Evolutionary conservation across 306 rosid genomes (phyloP).

Genomic region (Arachis hypogaea): DNA sequence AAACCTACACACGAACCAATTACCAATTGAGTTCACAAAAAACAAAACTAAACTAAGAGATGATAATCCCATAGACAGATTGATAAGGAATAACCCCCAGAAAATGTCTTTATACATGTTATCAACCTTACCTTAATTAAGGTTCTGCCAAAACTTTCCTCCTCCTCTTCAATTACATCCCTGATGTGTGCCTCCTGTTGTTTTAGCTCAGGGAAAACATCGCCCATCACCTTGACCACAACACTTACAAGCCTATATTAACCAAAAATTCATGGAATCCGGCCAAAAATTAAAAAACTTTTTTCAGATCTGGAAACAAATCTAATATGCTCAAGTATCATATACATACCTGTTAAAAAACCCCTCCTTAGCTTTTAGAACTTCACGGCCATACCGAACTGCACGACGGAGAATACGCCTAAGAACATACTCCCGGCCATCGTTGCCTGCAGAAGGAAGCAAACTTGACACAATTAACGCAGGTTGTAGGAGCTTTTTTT

Average conservation of each 20-base stretch:
- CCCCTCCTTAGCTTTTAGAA: slow-evolving; percentile 88
- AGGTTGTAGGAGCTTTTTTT: background rate
- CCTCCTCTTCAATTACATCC: slow-evolving; percentile 82
- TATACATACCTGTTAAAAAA: slow-evolving; percentile 81
- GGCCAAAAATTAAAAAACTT: slow-evolving; percentile 4
- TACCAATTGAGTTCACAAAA: slow-evolving; percentile 3
- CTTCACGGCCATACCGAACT: slow-evolving; percentile 96
- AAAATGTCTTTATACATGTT: background rate
- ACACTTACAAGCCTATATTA: slow-evolving; percentile 72
- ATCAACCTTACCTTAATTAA: slow-evolving; percentile 69
- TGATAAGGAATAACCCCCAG: slow-evolving; percentile 23
- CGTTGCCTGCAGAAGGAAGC: slow-evolving; percentile 69
- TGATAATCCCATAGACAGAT: background rate
- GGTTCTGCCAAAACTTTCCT: slow-evolving; percentile 95
- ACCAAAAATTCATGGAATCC: slow-evolving; percentile 30
- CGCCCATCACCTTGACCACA: slow-evolving; percentile 72
- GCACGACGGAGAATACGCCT: slow-evolving; percentile 99
- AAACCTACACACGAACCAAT: slow-evolving; percentile 27
- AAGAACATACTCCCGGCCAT: slow-evolving; percentile 96
- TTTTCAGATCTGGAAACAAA: slow-evolving; percentile 16
- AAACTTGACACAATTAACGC: slow-evolving; percentile 25
- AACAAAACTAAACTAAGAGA: slow-evolving; percentile 20
- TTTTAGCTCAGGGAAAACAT: slow-evolving; percentile 84
- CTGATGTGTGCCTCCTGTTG: slow-evolving; percentile 68
- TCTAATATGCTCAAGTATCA: background rate